Evolutionary conservation across 768 basidiomycete genomes (phyloP), one percentile per base, ranked within the genome.

Genomic region (Lactifluus rugatus): DNA sequence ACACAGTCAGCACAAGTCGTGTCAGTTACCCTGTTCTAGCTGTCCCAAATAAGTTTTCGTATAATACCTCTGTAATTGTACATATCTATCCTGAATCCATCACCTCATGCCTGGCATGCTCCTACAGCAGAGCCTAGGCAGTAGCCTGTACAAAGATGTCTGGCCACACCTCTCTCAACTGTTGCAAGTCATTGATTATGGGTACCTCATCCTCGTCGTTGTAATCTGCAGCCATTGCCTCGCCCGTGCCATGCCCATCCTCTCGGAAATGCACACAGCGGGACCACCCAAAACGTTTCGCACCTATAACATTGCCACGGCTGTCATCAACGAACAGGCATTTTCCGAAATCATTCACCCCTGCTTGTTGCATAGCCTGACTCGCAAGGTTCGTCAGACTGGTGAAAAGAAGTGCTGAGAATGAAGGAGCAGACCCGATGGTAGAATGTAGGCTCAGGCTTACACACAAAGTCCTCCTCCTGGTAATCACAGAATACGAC

Each of bases 261-360:
- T 92, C 89, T 63, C 81, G 81, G 64, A 89, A 92, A 66, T 90
- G 85, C 3, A 81, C 87, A 47, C 85, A 85, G 57, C 79, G 78
- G 0, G 76, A 81, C 90, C 90, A 93, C 2, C 84, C 84, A 11
- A 84, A 69, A 17, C 71, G 70, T 54, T 75, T 75, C 8, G 90
- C 90, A 16, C 82, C 81, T 55, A 80, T 72, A 21, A 92, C 79
- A 63, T 93, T 92, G 21, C 70, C 67, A 65, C 80, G 72, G 64
- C 78, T 91, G 68, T 93, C 90, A 64, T 93, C 90, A 28, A 93
- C 70, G 66, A 93, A 93, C 62, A 83, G 82, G 63, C 84, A 89
- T 66, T 81, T 86, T 11, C 79, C 76, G 1, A 84, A 80, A 70
- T 91, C 85, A 0, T 73, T 71, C 14, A 88, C 67, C 5, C 75